Evolutionary conservation across 2,329 filamentous ascomycete genomes (phyloP).

Genomic region (Colletotrichum endophyticum): DNA sequence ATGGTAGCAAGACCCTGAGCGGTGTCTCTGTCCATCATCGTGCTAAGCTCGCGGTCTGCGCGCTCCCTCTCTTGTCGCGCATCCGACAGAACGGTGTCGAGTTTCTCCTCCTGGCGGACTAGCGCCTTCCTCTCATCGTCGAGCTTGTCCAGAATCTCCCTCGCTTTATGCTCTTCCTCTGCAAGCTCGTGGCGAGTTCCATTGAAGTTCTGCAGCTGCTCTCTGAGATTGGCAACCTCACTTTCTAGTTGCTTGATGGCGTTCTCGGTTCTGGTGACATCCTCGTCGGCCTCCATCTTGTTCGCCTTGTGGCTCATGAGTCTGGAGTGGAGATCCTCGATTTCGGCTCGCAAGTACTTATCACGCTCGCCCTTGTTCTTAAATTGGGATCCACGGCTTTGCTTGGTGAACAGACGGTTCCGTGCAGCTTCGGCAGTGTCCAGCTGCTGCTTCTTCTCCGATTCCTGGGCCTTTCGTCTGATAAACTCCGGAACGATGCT

Average conservation of each 20-base stretch:
- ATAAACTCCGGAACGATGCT: slow-evolving; percentile 80
- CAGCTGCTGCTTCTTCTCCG: slow-evolving; percentile 71
- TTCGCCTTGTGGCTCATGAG: slow-evolving; percentile 84
- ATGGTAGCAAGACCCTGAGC: slow-evolving; percentile 87
- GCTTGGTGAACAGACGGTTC: slow-evolving; percentile 87
- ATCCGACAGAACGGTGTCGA: slow-evolving; percentile 78
- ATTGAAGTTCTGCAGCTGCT: slow-evolving; percentile 79
- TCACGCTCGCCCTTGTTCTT: slow-evolving; percentile 89
- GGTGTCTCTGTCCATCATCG: slow-evolving; percentile 89
- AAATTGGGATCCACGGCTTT: slow-evolving; percentile 87
- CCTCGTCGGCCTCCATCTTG: slow-evolving; percentile 82
- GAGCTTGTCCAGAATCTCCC: slow-evolving; percentile 78
- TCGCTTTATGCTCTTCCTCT: slow-evolving; percentile 76
- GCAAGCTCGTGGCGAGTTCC: slow-evolving; percentile 75
- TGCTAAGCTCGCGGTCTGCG: slow-evolving; percentile 77
- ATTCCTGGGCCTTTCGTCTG: slow-evolving; percentile 74
- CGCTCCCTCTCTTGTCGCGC: slow-evolving; percentile 78
- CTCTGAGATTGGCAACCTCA: slow-evolving; percentile 73
- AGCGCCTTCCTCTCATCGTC: slow-evolving; percentile 87
- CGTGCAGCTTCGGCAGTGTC: slow-evolving; percentile 77
- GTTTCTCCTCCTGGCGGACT: slow-evolving; percentile 86
- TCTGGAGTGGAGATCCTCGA: slow-evolving; percentile 78
- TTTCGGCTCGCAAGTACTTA: slow-evolving; percentile 78
- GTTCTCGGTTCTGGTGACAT: slow-evolving; percentile 73
- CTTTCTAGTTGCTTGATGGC: slow-evolving; percentile 76